phyloP scores from a whole-genome alignment of 176 grass and related monocot genomes.

The Echinochloa phyllopogon region DNA sequence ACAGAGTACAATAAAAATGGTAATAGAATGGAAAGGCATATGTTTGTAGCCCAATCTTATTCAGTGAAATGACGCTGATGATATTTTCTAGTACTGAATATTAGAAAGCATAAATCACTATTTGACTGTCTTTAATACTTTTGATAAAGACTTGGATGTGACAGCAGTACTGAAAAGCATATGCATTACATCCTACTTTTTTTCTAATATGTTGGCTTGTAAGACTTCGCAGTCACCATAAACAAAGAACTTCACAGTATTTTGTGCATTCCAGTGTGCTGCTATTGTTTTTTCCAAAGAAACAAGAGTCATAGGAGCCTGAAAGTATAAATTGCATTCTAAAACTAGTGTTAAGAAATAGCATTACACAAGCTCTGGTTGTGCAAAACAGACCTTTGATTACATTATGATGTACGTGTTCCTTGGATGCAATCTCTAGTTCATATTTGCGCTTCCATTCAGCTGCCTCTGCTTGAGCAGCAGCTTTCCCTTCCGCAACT shows the following conservation, averaged over 20 bases:
- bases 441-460: conserved; percentile 96
- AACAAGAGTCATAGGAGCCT: neutral
- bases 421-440: conserved; percentile 68
- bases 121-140: neutral
- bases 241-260: neutral
- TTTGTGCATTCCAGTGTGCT: neutral
- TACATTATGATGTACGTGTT: conserved; percentile 52
- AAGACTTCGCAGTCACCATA: neutral
- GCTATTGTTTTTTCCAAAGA: neutral
- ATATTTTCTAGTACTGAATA: conserved; percentile 8
- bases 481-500: conserved; percentile 90
- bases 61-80: neutral
- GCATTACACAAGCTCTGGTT: neutral
- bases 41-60: neutral
- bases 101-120: neutral
- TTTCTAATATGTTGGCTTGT: conserved; percentile 1
- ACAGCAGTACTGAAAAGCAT: neutral
- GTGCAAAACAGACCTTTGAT: conserved; percentile 58
- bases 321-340: neutral
- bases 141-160: neutral
- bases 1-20: conserved; percentile 13
- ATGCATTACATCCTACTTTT: neutral
- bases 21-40: neutral
- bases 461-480: conserved; percentile 81
- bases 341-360: conserved; percentile 25